A percentile compares a stretch with the other conserved stretches of the same genome.
Conservation (phyloP, 2,329 filamentous ascomycete species). For the Phaeosphaeriaceae sp. region DNA sequence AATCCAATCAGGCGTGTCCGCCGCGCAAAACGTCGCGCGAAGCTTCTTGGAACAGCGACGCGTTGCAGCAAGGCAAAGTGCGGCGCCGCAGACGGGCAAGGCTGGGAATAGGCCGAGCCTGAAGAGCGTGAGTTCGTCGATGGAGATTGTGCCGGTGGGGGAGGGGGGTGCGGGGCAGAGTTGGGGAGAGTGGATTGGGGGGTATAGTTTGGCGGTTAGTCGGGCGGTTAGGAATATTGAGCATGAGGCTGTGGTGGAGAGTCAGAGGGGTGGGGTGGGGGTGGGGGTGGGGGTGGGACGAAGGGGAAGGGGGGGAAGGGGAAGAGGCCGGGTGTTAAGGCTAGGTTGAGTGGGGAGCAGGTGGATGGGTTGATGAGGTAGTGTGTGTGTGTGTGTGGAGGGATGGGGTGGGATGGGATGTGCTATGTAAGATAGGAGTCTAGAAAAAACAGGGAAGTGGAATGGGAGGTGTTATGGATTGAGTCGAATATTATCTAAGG, state of each 20-base stretch:
- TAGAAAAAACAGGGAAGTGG: too few relatives aligned
- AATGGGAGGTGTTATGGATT: too few relatives aligned
- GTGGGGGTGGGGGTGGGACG: constrained; percentile 9
- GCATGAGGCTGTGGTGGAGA: constrained; percentile 44
- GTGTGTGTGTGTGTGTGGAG: too few relatives aligned
- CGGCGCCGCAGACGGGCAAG: too few relatives aligned
- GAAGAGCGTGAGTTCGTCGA: constrained; percentile 11
- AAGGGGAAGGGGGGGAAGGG: constrained; percentile 15
- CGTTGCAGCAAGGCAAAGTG: constrained; percentile 13
- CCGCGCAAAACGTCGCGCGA: constrained; percentile 43
- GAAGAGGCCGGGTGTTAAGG: constrained; percentile 15
- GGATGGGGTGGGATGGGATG: background rate
- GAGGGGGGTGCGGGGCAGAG: constrained; percentile 30
- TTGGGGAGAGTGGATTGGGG: constrained; percentile 49
- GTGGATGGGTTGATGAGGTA: constrained; percentile 35
- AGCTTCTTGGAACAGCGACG: constrained; percentile 41
- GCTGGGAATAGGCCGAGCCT: constrained; percentile 14
- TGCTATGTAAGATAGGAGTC: background rate
- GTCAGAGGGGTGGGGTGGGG: constrained; percentile 16
- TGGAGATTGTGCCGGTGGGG: constrained; percentile 22
- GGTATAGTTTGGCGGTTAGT: constrained; percentile 46
- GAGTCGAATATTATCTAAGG: too few relatives aligned
- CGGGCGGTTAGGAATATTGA: constrained; percentile 46
- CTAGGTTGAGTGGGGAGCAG: constrained; percentile 34
- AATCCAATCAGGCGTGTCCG: constrained; percentile 43